Conservation (phyloP, 2,329 filamentous ascomycete genomes). For the Gaeumannomyces sp. region DNA sequence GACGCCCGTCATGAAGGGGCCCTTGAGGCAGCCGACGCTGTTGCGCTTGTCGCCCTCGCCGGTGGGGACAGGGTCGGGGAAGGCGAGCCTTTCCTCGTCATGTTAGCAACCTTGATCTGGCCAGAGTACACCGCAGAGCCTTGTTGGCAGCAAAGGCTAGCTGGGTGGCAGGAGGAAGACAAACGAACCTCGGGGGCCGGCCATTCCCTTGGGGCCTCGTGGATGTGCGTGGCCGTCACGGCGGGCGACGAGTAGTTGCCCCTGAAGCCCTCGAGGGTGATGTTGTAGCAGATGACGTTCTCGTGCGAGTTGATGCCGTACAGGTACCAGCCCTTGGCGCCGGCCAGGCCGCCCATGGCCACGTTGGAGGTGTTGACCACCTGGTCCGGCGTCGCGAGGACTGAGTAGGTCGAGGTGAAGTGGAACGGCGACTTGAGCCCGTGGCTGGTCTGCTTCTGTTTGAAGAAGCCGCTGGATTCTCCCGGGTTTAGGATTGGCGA, state of each 20-base stretch:
- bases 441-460: neutral
- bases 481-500: conserved; percentile 1
- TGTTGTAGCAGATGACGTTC: conserved; percentile 31
- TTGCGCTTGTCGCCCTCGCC: conserved; percentile 19
- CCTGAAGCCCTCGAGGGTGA: conserved; percentile 37
- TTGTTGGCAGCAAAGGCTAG: no score
- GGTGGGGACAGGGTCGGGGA: conserved; percentile 35
- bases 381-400: conserved; percentile 39
- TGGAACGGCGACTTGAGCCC: conserved; percentile 12
- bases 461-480: neutral
- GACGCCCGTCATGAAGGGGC: conserved; percentile 37
- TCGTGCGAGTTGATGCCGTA: conserved; percentile 38
- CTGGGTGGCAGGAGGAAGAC: neutral
- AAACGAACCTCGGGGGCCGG: conserved; percentile 35
- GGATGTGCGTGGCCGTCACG: conserved; percentile 42
- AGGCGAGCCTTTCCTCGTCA: conserved; percentile 24
- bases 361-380: conserved; percentile 34
- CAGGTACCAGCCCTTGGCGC: conserved; percentile 39
- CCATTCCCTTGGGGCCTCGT: conserved; percentile 34
- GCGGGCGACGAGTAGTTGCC: conserved; percentile 39
- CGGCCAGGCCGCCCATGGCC: conserved; percentile 25
- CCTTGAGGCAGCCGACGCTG: conserved; percentile 22
- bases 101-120: neutral
- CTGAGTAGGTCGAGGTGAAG: conserved; percentile 40
- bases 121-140: no score